phyloP scores from a whole-genome alignment of 768 basidiomycete species.

The Termitomyces sp. region DNA sequence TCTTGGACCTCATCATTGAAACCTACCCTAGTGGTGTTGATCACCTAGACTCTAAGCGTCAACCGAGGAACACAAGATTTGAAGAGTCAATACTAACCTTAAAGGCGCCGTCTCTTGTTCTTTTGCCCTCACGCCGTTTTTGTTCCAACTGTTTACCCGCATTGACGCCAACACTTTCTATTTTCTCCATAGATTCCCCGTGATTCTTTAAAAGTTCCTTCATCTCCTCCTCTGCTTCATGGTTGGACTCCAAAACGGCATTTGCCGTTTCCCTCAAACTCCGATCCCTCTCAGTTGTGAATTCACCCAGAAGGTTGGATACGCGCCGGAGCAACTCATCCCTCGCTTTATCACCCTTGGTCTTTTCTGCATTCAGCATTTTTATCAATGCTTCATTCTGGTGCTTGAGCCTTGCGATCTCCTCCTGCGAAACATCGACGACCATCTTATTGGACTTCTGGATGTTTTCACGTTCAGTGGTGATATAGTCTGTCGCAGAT shows the following conservation, averaged over 20 bases:
- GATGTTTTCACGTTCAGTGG: conserved; percentile 46
- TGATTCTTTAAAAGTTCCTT: conserved; percentile 44
- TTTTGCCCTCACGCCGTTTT: conserved; percentile 43
- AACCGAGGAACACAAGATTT: background rate
- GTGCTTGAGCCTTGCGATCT: conserved; percentile 56
- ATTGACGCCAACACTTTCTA: conserved; percentile 35
- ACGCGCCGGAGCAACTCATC: conserved; percentile 74
- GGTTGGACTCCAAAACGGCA: conserved; percentile 50
- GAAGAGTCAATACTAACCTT: conserved; percentile 38
- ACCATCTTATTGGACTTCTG: conserved; percentile 43
- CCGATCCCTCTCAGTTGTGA: conserved; percentile 61
- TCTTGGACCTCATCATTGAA: conserved; percentile 36
- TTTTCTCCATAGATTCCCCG: conserved; percentile 34
- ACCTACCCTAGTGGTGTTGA: conserved; percentile 30
- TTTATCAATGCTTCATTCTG: conserved; percentile 65
- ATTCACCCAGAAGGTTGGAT: conserved; percentile 66
- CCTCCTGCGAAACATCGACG: conserved; percentile 39
- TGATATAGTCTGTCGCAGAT: conserved; percentile 53
- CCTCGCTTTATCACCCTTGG: conserved; percentile 60
- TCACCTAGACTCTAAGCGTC: conserved; percentile 27
- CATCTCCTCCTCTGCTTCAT: conserved; percentile 46
- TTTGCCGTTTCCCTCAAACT: conserved; percentile 56
- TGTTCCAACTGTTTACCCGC: conserved; percentile 36
- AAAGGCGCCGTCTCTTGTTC: conserved; percentile 49
- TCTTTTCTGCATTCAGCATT: conserved; percentile 62